Base-by-base conservation (phyloP, 2,329 filamentous ascomycete species). In the Fusarium hainanense region DNA sequence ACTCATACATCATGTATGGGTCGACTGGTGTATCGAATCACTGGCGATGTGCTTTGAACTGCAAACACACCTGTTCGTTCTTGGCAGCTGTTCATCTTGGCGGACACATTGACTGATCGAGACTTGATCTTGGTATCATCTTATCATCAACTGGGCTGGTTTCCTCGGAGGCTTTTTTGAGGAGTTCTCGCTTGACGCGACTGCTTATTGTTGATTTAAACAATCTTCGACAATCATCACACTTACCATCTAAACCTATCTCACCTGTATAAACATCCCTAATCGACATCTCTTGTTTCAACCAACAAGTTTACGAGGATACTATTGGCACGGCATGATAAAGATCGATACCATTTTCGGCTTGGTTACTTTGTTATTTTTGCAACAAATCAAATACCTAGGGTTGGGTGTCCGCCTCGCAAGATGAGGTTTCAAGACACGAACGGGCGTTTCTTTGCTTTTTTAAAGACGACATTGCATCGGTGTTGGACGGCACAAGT, bases 261-360 rank as follows among this genome's bases (percentile, higher is more conserved):
- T 76, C 77, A 76, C 77, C 75, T 85, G 82, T 85, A 85, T 76
- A 84, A 85, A 84, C 79, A 84, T 80, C 78, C 78, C 81, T 81
- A 80, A 80, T 82, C 81, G 78, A 83, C 81, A 84, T 79, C 75
- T 64, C 70, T 71, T 73, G 72, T 74, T 74, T 65, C 59, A 56
- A 52, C 59, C 77, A 66, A 77, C 75, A 76, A 72, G 74, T 72
- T 73, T 74, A 75, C 75, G 75, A 79, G 78, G 76, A 79, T 76
- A 74, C 51, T 66, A 74, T 70, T 77, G 79, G 80, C 79, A 78
- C 81, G 77, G 76, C 75, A 75, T 74, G 76, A 80, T 78, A 80
- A 81, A 80, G 81, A 80, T 82, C 79, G 82, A 84, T 83, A 83
- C 80, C 82, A 83, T 74, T 78, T 82, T 79, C 66, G 75, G 79